Evolutionary conservation across 176 grass and related monocot genomes (phyloP), one percentile per base, ranked within the genome.

Genomic region (Paspalum notatum): DNA sequence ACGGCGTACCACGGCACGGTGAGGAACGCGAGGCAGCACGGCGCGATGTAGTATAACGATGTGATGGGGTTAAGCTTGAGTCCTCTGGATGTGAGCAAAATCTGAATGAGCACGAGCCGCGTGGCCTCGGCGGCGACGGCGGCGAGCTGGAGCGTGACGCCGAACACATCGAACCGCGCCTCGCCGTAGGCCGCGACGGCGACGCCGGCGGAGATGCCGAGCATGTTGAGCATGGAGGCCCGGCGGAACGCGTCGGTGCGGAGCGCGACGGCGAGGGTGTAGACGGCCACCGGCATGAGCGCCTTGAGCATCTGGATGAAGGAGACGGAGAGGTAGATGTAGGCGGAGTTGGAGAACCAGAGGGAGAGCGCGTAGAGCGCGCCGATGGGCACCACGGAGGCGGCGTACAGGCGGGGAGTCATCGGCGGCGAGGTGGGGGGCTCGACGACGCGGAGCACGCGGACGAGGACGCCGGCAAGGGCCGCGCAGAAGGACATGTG

Each of bases 261-360:
- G 71, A 97, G 76, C 17, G 78, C 71, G 67, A 93, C 86, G 18
- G 86, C 84, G 86, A 97, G 90, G 11, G 95, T 95, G 88, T 98
- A 98, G 9, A 98, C 92, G 47, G 92, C 95, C 16, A 98, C 90
- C 1, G 95, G 95, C 95, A 98, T 98, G n/a, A 98, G 92, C 21
- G 95, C 95, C 90, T 98, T 98, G 81, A 98, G 92, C 95, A 98
- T 98, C 85, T 98, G 95, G 81, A 98, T 98, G 88, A 98, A 98
- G 74, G 92, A 95, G 70, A 98, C 92, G 24, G 95, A 95, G 81
- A 98, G 95, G 88, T 98, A 98, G 90, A 98, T 98, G 90, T 98
- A 98, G 0, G 95, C 92, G 5, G 95, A 98, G 82, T 98, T 98
- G 56, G 95, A 95, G 90, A 98, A 98, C 92, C 95, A 98, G 77